Evolutionary conservation across 257 asterid genomes (phyloP), one percentile per base, ranked within the genome.

Genomic region (Penstemon eatonii): DNA sequence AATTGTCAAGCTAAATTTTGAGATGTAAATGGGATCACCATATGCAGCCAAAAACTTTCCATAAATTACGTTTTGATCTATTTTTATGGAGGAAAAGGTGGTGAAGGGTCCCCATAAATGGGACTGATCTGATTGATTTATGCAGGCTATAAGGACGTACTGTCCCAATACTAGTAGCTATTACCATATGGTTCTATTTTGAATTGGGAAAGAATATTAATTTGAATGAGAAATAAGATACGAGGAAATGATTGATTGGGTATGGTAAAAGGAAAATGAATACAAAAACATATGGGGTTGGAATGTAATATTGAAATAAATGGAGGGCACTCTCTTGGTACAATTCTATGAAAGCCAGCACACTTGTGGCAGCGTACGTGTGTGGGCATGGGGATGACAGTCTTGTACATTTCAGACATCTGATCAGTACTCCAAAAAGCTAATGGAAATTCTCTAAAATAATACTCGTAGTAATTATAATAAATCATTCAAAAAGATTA

Each of bases 51-150:
- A 51, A 19, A 43, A 57, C 58, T 68, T 56, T 57, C 46, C 73
- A 68, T 72, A 38, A 56, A 60, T 70, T 74, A 13, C 56, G 74
- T 70, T 56, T 68, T 64, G 65, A 63, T 71, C 42, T 55, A 66
- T 49, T 60, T 49, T 15, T 47, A 45, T 65, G 63, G 42, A 66
- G 65, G 40, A 69, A 73, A 52, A 15, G 4, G 9, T 63, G 66
- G 7, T 7, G n/a, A 56, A 8, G 71, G 80, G 77, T 44, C n/a
- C 76, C 80, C 76, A 67, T 66, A 56, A 42, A 8, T 62, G 10
- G n/a, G 33, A 25, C 33, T 58, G 43, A 73, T 63, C 40, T 71
- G 83, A 79, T 79, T 79, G 83, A 75, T 63, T 45, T 63, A 38
- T 25, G 65, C 69, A 70, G 71, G 38, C 79, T 57, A 55, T 52